Base-by-base conservation (phyloP, 306 rosid species). In the Cicer cuneatum region DNA sequence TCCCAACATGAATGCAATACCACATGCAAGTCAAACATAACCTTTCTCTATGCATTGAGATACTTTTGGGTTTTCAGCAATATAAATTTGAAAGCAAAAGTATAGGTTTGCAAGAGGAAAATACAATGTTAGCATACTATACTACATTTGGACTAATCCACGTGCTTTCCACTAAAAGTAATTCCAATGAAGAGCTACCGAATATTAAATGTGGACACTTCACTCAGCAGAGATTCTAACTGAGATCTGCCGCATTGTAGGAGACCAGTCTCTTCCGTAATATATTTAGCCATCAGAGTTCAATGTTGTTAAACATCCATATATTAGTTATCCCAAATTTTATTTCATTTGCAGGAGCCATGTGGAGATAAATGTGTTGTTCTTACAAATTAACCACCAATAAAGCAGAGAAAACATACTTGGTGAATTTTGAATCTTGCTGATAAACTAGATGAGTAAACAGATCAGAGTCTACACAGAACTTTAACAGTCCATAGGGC, bases 1-100 rank as follows among this genome's bases (percentile, higher is more conserved):
- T 42, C 82, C 83, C 84, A 80, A 84, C 15, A 77, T 52, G 71
- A 87, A 72, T 41, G 51, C 72, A 61, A 35, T 16, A 35, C 15
- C 56, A 59, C 4, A 2, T 24, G 33, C 33, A 24, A 43, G 59
- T 46, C 3, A 12, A 42, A 24, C 57, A 72, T 24, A 72, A 88
- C 91, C 69, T 83, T 90, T 84, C 89, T 83, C 33, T 29, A 5
- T 29, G 0, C 33, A 29, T 75, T 86, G 10, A 90, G 86, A 85
- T 83, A 86, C 78, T 88, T 86, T 38, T 73, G 86, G 18, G 84
- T 57, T 40, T 14, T 85, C 86, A 1, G 87, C 86, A 8, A 81
- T 76, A 83, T 39, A 88, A 72, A 69, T 83, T 45, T 24, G 93
- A 86, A 38, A 29, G 33, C 33, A 29, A 29, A 29, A 29, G 3